phyloP scores from a whole-genome alignment of 2,329 filamentous ascomycete species.

The Cladophialophora yegresii region DNA sequence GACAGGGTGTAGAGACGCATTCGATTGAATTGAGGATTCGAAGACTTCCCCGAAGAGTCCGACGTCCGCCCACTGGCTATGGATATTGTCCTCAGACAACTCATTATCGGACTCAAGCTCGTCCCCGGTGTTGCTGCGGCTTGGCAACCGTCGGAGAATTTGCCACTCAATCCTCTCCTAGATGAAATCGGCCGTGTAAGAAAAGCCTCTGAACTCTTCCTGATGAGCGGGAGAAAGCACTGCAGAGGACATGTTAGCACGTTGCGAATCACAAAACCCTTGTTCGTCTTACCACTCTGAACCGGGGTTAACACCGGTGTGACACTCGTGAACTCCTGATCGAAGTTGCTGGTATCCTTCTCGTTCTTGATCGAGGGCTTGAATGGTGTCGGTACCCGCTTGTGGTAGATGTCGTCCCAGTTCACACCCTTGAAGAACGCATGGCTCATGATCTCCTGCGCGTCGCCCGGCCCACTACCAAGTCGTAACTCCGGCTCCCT shows the following conservation, averaged over 20 bases:
- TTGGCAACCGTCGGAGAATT: not conserved
- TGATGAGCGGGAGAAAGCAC: slow-evolving; percentile 98
- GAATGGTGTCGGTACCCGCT: slow-evolving; percentile 86
- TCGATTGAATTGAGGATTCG: not conserved
- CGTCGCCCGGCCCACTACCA: slow-evolving; percentile 92
- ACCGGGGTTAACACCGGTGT: slow-evolving; percentile 96
- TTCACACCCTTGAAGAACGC: slow-evolving; percentile 97
- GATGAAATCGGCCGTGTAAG: slow-evolving; percentile 76
- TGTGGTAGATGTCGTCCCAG: slow-evolving; percentile 98
- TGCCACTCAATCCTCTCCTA: slow-evolving; percentile 29
- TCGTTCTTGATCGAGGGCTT: slow-evolving; percentile 84
- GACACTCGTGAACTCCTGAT: slow-evolving; percentile 96
- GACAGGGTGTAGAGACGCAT: not conserved
- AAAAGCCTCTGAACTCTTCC: slow-evolving; percentile 98
- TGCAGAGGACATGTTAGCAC: slow-evolving; percentile 43
- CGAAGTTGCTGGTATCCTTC: slow-evolving; percentile 99
- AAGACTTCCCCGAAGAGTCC: not conserved
- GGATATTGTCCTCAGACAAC: not conserved
- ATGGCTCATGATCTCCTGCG: slow-evolving; percentile 98
- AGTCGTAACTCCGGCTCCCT: slow-evolving; percentile 91
- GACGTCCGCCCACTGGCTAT: not conserved
- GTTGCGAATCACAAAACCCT: not conserved
- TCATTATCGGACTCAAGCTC: not conserved
- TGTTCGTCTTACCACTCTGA: slow-evolving; percentile 76
- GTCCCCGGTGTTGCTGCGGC: not conserved